Evolutionary conservation across 805 yeast species (phyloP), one percentile per base, ranked within the genome.

Genomic region (Kuraishia floccosa): DNA sequence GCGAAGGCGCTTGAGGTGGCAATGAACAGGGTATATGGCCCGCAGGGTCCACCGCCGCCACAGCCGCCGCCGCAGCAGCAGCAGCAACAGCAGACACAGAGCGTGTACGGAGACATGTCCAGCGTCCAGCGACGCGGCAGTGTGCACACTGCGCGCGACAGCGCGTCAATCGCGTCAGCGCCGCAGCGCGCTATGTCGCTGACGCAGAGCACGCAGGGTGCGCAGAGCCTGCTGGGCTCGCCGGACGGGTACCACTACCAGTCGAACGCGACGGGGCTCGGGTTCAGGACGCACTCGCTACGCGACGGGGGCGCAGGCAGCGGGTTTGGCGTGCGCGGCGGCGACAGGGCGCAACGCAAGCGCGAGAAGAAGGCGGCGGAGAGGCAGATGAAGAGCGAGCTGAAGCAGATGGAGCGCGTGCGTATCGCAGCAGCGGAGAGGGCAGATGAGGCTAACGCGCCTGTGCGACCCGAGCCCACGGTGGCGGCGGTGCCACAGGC

Each of bases 1-100:
- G 60, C 58, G 14, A 54, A 55, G 39, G 82, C 82, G 0, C 56
- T 65, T 37, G 66, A 65, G 38, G 65, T 68, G 10, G 82, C 83
- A 0, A 54, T 63, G 46, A 62, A 58, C 36, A 71, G 60, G 35
- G 80, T 75, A 2, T 72, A 72, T 42, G 77, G 76, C 5, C 38
- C 25, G 32, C 16, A 12, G 18, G 28, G 15, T 14, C 30, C 14
- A 24, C 19, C 36, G 11, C 30, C 24, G 23, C 21, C 16, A n/a
- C 14, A 17, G 13, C 12, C 23, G 15, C 7, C 19, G 17, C 13
- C 12, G 17, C 24, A 30, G 22, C 14, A 24, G 23, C 20, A 23
- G 10, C 24, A 17, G 18, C 32, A 30, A 15, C n/a, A 24, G 24
- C 19, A 24, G 32, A 12, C 34, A 31, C 6, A 31, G 41, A 25